Evolutionary conservation across 768 basidiomycete species (phyloP), one percentile per base, ranked within the genome.

Genomic region (Trametes coccinea): DNA sequence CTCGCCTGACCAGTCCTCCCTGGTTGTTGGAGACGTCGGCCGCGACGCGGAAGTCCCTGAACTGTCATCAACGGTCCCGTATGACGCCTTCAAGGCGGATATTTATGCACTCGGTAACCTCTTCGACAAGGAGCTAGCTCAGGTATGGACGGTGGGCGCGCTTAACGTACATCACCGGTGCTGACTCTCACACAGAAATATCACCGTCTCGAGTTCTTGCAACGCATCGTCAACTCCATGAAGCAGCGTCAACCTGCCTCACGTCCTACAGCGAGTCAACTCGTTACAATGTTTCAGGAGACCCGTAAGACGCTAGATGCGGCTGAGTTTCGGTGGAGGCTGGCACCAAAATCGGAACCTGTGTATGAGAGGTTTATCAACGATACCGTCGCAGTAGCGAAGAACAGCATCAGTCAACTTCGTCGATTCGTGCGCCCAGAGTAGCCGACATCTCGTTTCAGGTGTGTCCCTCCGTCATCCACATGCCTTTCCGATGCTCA

Each of bases 21-120:
- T 62, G 1, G 63, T 67, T 2, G 7, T 63, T 2, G 72, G 71
- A 0, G 34, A 41, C 29, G 40, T 67, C 4, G 71, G 70, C 0
- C 56, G 65, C 10, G 72, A 73, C 33, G 43, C 65, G 43, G 65
- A 67, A 0, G 61, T 69, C 2, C 72, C 71, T 0, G 72, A 73
- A 43, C 56, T 72, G 2, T 68, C 64, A 2, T 11, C 27, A 10
- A 43, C 53, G 0, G 30, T 59, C 1, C 71, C 68, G 0, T 71
- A 72, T 47, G 62, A 73, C 40, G 59, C 68, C 0, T 70, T 63
- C 61, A 68, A 70, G 49, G 61, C 66, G 40, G 72, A 72, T 30
- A 69, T 71, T 2, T 73, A 63, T 50, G 62, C 65, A 9, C 57
- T 72, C 7, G 71, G 72, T 2, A 66, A 70, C 53, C 17, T 72